Percentiles rank a stretch among this genome's conserved stretches.
Evolutionary conservation across 1,139 yeast genomes (phyloP).

Genomic region (Candida labiduridarum): DNA sequence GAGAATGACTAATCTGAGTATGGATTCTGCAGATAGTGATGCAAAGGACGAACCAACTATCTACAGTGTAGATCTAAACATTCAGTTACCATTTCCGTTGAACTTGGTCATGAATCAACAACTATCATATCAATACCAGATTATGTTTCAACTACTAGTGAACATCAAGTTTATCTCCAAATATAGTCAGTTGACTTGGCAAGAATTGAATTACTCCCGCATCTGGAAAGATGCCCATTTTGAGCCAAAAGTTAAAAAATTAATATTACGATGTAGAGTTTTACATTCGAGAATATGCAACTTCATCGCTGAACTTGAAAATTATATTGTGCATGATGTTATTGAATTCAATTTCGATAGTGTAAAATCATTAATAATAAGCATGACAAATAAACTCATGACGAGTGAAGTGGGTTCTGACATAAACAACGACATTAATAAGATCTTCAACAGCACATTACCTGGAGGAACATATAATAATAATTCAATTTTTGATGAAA

Average conservation of each 20-base stretch:
- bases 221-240: constrained; percentile 63
- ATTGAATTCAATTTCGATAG: constrained; percentile 57
- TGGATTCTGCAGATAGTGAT: not conserved
- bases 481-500: constrained; percentile 33
- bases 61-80: constrained; percentile 58
- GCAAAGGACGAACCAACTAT: constrained; percentile 23
- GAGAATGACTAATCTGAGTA: constrained; percentile 1
- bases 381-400: constrained; percentile 19
- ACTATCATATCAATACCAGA: constrained; percentile 75
- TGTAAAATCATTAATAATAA: constrained; percentile 31
- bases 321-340: constrained; percentile 62
- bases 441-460: constrained; percentile 7
- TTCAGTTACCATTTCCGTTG: constrained; percentile 82
- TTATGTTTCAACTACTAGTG: constrained; percentile 72
- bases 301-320: constrained; percentile 58
- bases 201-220: constrained; percentile 63
- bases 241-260: constrained; percentile 46
- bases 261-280: constrained; percentile 61
- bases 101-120: constrained; percentile 74
- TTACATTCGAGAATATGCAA: constrained; percentile 65
- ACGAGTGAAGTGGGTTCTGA: constrained; percentile 9
- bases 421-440: constrained; percentile 5
- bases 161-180: constrained; percentile 64
- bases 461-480: constrained; percentile 17
- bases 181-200: constrained; percentile 69